Conservation (phyloP, 345 rosid genomes). For the Murraya koenigii region DNA sequence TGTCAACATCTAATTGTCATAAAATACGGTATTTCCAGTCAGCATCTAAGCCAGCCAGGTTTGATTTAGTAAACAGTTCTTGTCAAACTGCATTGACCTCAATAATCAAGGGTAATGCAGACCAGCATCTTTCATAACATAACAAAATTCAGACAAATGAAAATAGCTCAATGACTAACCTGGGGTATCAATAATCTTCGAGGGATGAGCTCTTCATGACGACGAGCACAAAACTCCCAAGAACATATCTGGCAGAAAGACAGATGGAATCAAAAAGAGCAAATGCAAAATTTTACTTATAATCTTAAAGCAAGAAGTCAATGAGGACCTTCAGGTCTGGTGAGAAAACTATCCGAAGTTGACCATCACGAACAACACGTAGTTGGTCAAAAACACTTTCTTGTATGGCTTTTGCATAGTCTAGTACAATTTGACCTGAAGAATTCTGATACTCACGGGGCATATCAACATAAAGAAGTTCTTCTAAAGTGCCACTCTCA, state of each 20-base stretch:
- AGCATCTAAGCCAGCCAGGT: neutral
- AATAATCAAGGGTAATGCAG: slow-evolving; percentile 2
- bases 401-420: slow-evolving; percentile 97
- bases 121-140: neutral
- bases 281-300: neutral
- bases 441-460: slow-evolving; percentile 87
- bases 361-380: slow-evolving; percentile 99
- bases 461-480: slow-evolving; percentile 94
- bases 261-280: slow-evolving; percentile 4
- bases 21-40: neutral
- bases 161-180: slow-evolving; percentile 38
- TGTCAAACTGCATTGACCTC: neutral
- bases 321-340: slow-evolving; percentile 78
- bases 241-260: slow-evolving; percentile 64
- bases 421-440: slow-evolving; percentile 93
- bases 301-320: neutral
- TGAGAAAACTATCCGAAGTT: slow-evolving; percentile 88
- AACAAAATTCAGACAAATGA: neutral
- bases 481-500: slow-evolving; percentile 97
- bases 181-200: slow-evolving; percentile 86
- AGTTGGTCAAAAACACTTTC: slow-evolving; percentile 99
- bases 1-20: neutral
- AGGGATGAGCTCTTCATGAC: slow-evolving; percentile 97
- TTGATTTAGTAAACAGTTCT: neutral
- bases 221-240: slow-evolving; percentile 99